Percentiles rank a stretch among this genome's conserved stretches.
These are phyloP conservation scores for Trichosporon asahii DNA, from an alignment of 1,284 basidiomycete species.

Conservation along the genomic window DNA sequence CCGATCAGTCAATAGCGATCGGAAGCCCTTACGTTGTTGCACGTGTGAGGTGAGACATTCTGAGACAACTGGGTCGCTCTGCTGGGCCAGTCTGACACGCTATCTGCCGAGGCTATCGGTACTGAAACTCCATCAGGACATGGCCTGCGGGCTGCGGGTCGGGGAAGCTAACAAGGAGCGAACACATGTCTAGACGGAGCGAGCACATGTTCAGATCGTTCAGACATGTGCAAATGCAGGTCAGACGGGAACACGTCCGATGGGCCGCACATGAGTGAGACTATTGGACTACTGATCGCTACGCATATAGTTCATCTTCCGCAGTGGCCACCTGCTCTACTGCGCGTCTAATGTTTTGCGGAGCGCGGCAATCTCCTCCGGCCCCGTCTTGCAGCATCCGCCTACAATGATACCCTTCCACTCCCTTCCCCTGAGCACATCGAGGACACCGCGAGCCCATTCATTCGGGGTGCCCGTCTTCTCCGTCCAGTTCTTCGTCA, in stretches of 20 bases:
- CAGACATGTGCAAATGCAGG: no score
- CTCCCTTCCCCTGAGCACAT: slow-evolving; percentile 34
- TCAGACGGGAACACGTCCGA: no score
- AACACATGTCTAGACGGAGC: neutral
- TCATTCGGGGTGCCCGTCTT: slow-evolving; percentile 25
- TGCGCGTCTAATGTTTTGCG: slow-evolving; percentile 8
- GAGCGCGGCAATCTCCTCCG: slow-evolving; percentile 57
- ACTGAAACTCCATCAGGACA: neutral
- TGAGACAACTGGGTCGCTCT: neutral
- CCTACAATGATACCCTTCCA: slow-evolving; percentile 65
- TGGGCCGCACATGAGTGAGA: neutral
- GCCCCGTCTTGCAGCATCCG: slow-evolving; percentile 67
- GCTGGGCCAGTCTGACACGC: neutral
- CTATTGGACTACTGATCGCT: neutral
- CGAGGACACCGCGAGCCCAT: slow-evolving; percentile 56
- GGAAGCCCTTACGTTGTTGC: neutral
- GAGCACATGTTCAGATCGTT: no score
- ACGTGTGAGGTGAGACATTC: neutral
- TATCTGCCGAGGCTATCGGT: neutral
- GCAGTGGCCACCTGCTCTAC: neutral
- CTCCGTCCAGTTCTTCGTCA: slow-evolving; percentile 56
- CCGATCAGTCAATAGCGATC: neutral
- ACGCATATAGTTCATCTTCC: no score
- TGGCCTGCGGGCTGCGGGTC: neutral
- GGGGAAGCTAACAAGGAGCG: neutral